A percentile compares a stretch with the other conserved stretches of the same genome.
Conservation (phyloP, 192 early-diverging fungal species). For the Coemansia sp. region DNA sequence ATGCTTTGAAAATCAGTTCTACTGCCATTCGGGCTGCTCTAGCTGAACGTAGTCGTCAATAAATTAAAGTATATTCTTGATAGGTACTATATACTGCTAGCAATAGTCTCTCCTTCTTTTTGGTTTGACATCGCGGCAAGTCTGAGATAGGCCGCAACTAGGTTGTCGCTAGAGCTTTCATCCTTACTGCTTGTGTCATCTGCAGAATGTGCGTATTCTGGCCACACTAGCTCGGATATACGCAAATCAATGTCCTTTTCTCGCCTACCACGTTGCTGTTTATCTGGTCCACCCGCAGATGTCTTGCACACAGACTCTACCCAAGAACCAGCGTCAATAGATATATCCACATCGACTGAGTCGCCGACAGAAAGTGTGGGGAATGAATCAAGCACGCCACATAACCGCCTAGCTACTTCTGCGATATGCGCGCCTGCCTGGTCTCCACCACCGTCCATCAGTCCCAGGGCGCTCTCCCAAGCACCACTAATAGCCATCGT, state of each 20-base stretch:
- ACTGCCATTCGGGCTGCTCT: slow-evolving; percentile 66
- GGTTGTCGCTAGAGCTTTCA: slow-evolving; percentile 6
- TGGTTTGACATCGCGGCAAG: slow-evolving; percentile 11
- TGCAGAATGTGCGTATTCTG: not conserved
- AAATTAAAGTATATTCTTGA: not conserved
- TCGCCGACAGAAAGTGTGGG: not conserved
- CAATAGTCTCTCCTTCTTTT: not conserved
- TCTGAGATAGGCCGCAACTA: slow-evolving; percentile 36
- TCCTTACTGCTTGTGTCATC: not conserved
- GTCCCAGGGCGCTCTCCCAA: slow-evolving; percentile 35
- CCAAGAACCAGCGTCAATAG: not conserved
- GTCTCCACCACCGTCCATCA: slow-evolving; percentile 32
- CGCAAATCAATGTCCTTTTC: slow-evolving; percentile 11
- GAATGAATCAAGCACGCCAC: slow-evolving; percentile 12
- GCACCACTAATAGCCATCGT: slow-evolving; percentile 8
- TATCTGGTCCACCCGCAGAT: not conserved
- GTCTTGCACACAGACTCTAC: not conserved
- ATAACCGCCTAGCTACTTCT: slow-evolving; percentile 36
- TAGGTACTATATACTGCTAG: not conserved
- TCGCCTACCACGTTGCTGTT: not conserved
- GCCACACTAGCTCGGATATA: slow-evolving; percentile 15
- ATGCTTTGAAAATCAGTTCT: slow-evolving; percentile 74
- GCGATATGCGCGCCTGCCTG: slow-evolving; percentile 25
- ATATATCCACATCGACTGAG: too few relatives aligned
- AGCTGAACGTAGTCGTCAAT: slow-evolving; percentile 26